Conservation (phyloP, 2,329 filamentous ascomycete species). For the Tolypocladium album region DNA sequence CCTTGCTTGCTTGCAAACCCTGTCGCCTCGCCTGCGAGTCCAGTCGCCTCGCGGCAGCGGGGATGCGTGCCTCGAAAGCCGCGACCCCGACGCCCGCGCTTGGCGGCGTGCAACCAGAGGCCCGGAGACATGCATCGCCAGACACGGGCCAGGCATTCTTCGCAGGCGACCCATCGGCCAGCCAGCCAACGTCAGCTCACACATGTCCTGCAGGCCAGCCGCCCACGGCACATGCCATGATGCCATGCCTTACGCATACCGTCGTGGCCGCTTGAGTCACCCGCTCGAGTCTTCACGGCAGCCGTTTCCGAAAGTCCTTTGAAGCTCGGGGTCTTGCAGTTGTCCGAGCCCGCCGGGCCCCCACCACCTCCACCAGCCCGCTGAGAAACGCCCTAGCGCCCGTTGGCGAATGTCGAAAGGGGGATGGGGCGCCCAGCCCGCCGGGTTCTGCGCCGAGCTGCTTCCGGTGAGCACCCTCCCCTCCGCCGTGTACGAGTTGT, state of each 20-base stretch:
- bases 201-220: neutral
- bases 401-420: neutral
- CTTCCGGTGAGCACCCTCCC: neutral
- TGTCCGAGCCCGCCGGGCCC: conserved; percentile 4
- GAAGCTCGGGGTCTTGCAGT: conserved; percentile 6
- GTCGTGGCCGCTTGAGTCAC: neutral
- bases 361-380: neutral
- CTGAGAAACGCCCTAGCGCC: neutral
- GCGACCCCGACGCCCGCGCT: neutral
- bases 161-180: neutral
- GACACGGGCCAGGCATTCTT: neutral
- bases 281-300: neutral
- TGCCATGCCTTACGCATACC: neutral
- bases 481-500: too few species aligned
- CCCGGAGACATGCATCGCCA: neutral
- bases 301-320: neutral
- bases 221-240: too few species aligned
- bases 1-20: neutral
- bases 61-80: neutral
- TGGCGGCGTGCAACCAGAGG: neutral
- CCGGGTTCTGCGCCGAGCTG: neutral
- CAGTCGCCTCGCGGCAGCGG: too few species aligned
- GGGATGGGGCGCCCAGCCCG: neutral
- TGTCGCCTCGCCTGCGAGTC: neutral
- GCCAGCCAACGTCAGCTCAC: neutral